Evolutionary conservation across 129 eudicot species (phyloP), one percentile per base, ranked within the genome.

Genomic region (Chrysanthemum makinoi): DNA sequence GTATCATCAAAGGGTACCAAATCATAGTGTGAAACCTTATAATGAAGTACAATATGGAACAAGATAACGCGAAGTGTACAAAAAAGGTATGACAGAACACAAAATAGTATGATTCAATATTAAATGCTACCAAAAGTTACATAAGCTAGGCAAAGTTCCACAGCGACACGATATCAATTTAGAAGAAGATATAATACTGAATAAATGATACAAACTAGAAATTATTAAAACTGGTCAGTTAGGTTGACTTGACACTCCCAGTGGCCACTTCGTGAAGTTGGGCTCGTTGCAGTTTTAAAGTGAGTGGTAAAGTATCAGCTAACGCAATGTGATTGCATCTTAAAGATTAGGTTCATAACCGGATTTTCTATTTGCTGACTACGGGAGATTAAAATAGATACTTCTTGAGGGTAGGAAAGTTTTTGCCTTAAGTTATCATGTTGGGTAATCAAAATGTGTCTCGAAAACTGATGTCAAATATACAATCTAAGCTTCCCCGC

Each of bases 41-140:
- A 16, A 19, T 44, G 2, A 17, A 11, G 55, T 17, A 65, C 10
- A 18, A 2, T 8, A 10, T 46, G 70, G 11, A n/a, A 44, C n/a
- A 43, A 28, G 5, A 33, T 22, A 33, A 52, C 11, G 7, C 2
- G 33, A 4, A 2, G 10, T 53, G 12, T 51, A 52, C 52, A 55
- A 12, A 53, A 54, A 55, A 10, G 65, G 65, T 33, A 69, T 53
- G 39, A 30, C 51, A 67, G 46, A 49, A 15, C 72, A 67, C 59
- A 50, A 67, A 19, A 55, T 10, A n/a, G 15, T 56, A 19, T 18
- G 49, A 9, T 12, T 35, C 3, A 1, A 69, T 53, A 16, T 33
- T 18, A 13, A 57, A 12, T 71, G 22, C 20, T 57, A 71, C 43
- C 22, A 19, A 44, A 57, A 71, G 66, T 39, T 57, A 56, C 39